Conservation (phyloP, 768 basidiomycete genomes). For the Macrolepiota dolichaula region DNA sequence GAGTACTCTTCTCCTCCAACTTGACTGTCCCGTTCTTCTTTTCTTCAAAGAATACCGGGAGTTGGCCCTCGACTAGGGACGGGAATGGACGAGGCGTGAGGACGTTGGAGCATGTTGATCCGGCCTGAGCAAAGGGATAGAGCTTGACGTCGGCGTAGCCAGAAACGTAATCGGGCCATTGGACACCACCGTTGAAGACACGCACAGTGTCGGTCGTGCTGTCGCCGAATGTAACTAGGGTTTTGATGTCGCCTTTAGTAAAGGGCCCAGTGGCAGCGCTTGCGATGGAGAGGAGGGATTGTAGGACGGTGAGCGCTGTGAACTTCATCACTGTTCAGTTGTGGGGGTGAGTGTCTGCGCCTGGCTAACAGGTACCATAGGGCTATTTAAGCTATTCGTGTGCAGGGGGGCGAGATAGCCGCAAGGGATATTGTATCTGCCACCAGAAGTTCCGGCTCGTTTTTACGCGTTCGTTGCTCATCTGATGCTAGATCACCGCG, state of each 20-base stretch:
- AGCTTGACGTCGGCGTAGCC: constrained; percentile 50
- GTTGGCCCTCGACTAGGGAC: constrained; percentile 52
- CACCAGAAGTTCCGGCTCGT: background rate
- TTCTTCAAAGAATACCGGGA: constrained; percentile 48
- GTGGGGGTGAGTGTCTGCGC: background rate
- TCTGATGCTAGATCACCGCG: background rate
- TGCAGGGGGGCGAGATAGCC: background rate
- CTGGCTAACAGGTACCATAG: background rate
- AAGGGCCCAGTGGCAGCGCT: background rate
- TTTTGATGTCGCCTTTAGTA: constrained; percentile 42
- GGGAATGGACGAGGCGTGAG: constrained; percentile 57
- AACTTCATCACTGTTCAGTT: background rate
- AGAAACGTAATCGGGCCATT: constrained; percentile 63
- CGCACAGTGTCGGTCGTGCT: constrained; percentile 53
- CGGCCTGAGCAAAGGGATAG: constrained; percentile 56
- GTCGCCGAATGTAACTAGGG: constrained; percentile 67
- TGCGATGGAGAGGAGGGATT: background rate
- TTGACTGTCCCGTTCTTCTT: constrained; percentile 37
- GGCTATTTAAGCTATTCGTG: background rate
- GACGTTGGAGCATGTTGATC: constrained; percentile 65
- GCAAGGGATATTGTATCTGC: background rate
- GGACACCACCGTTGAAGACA: constrained; percentile 36
- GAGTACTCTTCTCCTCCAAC: constrained; percentile 40
- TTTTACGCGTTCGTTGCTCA: too few relatives aligned
- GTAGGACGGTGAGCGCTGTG: background rate